Evolutionary conservation across 306 rosid genomes (phyloP), one percentile per base, ranked within the genome.

Genomic region (Canavalia ensiformis): DNA sequence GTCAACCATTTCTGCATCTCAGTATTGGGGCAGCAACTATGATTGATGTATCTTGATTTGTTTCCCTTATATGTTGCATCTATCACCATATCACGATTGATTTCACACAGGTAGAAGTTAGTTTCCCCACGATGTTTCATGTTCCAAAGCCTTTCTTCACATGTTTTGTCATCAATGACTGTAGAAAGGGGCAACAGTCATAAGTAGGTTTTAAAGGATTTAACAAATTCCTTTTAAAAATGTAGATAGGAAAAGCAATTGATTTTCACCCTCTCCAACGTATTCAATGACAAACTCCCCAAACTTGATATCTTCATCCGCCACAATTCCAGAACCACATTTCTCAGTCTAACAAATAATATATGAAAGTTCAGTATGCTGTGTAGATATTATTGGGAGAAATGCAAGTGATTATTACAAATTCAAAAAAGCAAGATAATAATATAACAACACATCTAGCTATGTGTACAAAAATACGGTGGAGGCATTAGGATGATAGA

Each of bases 11-110:
- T 95, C 82, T 95, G 99, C 98, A 93, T 95, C 93, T 93, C 98
- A 41, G 99, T 95, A 84, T 95, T 95, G 75, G 99, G 99, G 84
- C 90, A 90, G 89, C 99, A 95, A 67, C 99, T 95, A 81, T 95
- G 99, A 69, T 95, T 93, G 79, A 95, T 95, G 66, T 90, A 95
- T 95, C 99, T 89, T 34, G 99, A 95, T 82, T 91, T 95, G 88
- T 95, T 95, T 79, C 99, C 99, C 88, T 95, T 93, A 86, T 93
- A 82, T 50, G 99, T 91, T 10, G 99, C 99, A 87, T 95, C 99
- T 76, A 95, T 95, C 89, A 95, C 99, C 97, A 89, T 93, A 84
- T 95, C 98, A 68, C 99, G 91, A 81, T 90, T 93, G 88, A 95
- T 90, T 82, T 95, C 99, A 29, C 99, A 93, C n/a, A 95, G 68